These are phyloP conservation scores for Pythium guiyangense DNA, from an alignment of 352 stramenopile species.

Conservation along the genomic window DNA sequence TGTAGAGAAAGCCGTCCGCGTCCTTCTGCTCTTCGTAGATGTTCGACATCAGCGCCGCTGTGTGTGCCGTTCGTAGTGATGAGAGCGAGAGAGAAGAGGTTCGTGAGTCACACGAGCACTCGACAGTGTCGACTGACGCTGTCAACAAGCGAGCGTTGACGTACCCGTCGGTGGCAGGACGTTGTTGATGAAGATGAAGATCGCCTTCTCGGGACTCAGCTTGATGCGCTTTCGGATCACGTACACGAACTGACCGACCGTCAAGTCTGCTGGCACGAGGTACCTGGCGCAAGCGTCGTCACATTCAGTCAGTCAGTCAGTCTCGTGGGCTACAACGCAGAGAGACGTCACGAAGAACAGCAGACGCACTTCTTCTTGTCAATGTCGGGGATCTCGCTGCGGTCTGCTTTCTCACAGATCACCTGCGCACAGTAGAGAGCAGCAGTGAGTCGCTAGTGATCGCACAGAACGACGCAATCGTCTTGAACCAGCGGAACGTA, in stretches of 20 bases:
- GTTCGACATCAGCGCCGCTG: conserved; percentile 97
- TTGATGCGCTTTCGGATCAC: conserved; percentile 99
- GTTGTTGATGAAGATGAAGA: conserved; percentile 99
- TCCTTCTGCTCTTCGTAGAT: conserved; percentile 99
- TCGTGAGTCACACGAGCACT: too few species aligned
- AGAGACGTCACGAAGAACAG: too few species aligned
- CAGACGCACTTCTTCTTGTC: conserved; percentile 98
- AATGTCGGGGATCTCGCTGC: conserved; percentile 98
- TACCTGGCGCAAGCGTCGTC: too few species aligned
- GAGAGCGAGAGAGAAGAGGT: too few species aligned
- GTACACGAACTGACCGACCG: conserved; percentile 99
- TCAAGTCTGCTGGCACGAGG: conserved; percentile 96
- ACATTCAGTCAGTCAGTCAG: too few species aligned
- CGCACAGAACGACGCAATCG: too few species aligned
- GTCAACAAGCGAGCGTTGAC: too few species aligned
- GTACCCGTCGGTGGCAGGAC: too few species aligned
- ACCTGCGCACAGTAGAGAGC: conserved; percentile 32
- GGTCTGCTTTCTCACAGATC: conserved; percentile 95
- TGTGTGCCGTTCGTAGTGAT: conserved; percentile 5
- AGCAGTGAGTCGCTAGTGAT: neutral
- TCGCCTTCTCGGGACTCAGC: conserved; percentile 94
- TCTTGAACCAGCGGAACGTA: conserved; percentile 14
- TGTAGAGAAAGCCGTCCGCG: conserved; percentile 98
- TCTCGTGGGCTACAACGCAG: too few species aligned
- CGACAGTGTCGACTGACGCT: too few species aligned